A percentile compares a stretch with the other conserved stretches of the same genome.
Conservation (phyloP, 2,329 filamentous ascomycete genomes). For the Davidsoniella virescens region DNA sequence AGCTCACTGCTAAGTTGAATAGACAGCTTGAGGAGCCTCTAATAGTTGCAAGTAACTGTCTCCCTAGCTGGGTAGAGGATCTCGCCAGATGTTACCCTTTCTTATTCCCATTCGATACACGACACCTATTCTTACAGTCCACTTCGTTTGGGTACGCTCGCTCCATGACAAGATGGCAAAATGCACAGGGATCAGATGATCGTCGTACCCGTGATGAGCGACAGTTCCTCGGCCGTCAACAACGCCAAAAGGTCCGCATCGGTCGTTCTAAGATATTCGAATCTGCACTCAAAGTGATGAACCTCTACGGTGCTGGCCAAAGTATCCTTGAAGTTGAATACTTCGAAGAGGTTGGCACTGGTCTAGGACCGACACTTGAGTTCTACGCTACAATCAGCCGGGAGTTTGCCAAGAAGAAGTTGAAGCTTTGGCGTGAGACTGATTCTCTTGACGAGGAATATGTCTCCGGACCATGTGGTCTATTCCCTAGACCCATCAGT, state of each 20-base stretch:
- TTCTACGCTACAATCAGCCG: conserved; percentile 97
- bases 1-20: conserved; percentile 93
- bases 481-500: conserved; percentile 86
- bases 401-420: conserved; percentile 93
- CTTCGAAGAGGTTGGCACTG: conserved; percentile 95
- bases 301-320: conserved; percentile 90
- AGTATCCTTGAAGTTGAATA: conserved; percentile 96
- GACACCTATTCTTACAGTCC: conserved; percentile 90
- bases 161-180: conserved; percentile 97
- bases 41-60: conserved; percentile 90
- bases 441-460: conserved; percentile 58
- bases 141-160: conserved; percentile 96
- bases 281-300: conserved; percentile 96
- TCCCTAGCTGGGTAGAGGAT: conserved; percentile 93
- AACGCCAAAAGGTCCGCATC: conserved; percentile 96
- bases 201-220: conserved; percentile 77
- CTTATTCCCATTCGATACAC: conserved; percentile 93
- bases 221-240: conserved; percentile 77
- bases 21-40: conserved; percentile 90
- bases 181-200: conserved; percentile 67
- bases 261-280: conserved; percentile 88
- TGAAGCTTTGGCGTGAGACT: conserved; percentile 90
- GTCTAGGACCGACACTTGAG: conserved; percentile 84
- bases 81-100: conserved; percentile 87
- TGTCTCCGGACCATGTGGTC: conserved; percentile 65